Evolutionary conservation across 176 grass and related monocot genomes (phyloP).

Genomic region (Calamus simplicifolius): DNA sequence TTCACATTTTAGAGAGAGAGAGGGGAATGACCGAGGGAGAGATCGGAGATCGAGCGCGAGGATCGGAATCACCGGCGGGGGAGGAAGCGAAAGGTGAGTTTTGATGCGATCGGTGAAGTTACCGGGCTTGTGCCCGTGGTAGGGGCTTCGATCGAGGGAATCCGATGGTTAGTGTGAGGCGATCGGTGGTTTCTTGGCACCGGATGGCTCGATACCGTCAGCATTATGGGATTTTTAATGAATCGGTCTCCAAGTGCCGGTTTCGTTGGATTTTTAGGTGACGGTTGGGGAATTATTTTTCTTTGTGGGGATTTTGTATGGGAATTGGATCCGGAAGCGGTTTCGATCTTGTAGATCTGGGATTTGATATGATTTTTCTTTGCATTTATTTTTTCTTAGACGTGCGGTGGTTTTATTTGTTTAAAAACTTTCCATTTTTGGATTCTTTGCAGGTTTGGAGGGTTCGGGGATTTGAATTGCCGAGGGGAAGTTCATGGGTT

Average conservation of each 20-base stretch:
- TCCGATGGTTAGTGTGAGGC: not conserved
- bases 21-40: too few relatives aligned
- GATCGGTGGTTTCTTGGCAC: not conserved
- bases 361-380: too few relatives aligned
- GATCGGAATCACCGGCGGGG: constrained; percentile 12
- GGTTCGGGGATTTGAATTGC: not conserved
- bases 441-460: not conserved
- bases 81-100: not conserved
- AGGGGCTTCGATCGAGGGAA: not conserved
- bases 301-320: not conserved
- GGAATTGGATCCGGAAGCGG: constrained; percentile 5
- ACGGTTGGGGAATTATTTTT: constrained; percentile 3
- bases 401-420: too few relatives aligned
- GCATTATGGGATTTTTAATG: not conserved
- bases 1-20: not conserved
- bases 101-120: not conserved
- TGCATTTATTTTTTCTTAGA: constrained; percentile 3
- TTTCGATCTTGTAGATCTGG: constrained; percentile 27
- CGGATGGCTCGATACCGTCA: not conserved
- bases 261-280: not conserved
- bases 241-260: too few relatives aligned
- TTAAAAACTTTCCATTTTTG: too few relatives aligned
- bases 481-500: not conserved
- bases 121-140: not conserved
- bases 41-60: not conserved